Evolutionary conservation across 1,284 basidiomycete species (phyloP).

Genomic region (Heterobasidion occidentale): DNA sequence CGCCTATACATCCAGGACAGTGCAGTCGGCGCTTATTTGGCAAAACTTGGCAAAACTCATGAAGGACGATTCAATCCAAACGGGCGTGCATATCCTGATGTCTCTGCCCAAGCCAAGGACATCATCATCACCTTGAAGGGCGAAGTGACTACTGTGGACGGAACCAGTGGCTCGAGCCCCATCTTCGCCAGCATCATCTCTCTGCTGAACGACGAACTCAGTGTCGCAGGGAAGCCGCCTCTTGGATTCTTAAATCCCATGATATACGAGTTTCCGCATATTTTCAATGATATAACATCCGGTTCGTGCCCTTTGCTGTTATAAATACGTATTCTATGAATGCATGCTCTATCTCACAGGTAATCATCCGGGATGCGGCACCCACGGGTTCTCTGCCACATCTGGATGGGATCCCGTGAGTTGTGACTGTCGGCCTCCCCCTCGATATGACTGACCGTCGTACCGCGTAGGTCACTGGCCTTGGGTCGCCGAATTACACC

Average conservation of each 20-base stretch:
- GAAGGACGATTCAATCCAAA: slow-evolving; percentile 14
- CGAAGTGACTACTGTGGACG: slow-evolving; percentile 33
- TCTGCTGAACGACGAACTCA: slow-evolving; percentile 49
- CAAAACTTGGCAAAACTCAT: slow-evolving; percentile 19
- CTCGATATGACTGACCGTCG: too few relatives aligned
- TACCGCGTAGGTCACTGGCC: too few relatives aligned
- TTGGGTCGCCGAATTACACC: too few relatives aligned
- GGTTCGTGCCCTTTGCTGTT: neutral
- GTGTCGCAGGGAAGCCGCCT: slow-evolving; percentile 36
- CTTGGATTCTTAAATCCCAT: slow-evolving; percentile 40
- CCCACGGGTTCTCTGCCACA: too few relatives aligned
- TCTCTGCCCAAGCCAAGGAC: slow-evolving; percentile 50
- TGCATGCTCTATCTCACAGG: too few relatives aligned
- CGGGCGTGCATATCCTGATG: slow-evolving; percentile 23
- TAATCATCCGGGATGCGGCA: too few relatives aligned
- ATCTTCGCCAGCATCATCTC: slow-evolving; percentile 37
- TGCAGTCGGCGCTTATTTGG: slow-evolving; percentile 6
- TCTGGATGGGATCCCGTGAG: too few relatives aligned
- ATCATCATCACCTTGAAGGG: slow-evolving; percentile 56
- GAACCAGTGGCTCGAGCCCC: slow-evolving; percentile 21
- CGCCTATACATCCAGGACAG: neutral
- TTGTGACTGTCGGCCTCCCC: too few relatives aligned
- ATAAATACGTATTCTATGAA: too few relatives aligned
- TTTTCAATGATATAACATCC: slow-evolving; percentile 49
- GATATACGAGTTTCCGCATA: slow-evolving; percentile 37